Evolutionary conservation across 1,284 basidiomycete genomes (phyloP).

Genomic region (Stygiomarasmius scandens): DNA sequence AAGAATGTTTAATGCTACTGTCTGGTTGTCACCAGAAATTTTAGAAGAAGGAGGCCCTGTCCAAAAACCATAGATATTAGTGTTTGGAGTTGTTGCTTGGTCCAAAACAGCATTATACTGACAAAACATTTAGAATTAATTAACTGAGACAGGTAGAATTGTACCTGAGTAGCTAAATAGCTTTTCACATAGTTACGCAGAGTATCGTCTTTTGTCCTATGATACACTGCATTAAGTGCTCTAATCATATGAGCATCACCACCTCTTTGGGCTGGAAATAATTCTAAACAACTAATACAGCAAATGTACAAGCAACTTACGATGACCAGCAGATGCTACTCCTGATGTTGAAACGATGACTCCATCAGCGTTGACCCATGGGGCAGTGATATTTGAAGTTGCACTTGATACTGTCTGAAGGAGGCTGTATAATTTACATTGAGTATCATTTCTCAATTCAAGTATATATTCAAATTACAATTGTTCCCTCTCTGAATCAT

Average conservation of each 20-base stretch:
- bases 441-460: too few species aligned
- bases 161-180: slow-evolving; percentile 14
- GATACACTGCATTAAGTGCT: slow-evolving; percentile 9
- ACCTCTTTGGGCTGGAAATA: not conserved
- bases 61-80: slow-evolving; percentile 17
- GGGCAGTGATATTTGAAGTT: not conserved
- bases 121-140: not conserved
- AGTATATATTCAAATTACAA: not conserved
- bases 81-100: slow-evolving; percentile 4
- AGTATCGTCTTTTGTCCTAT: slow-evolving; percentile 9
- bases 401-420: slow-evolving; percentile 6
- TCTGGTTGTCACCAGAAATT: slow-evolving; percentile 8
- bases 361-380: slow-evolving; percentile 7
- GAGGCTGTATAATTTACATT: not conserved
- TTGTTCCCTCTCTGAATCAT: not conserved
- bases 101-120: slow-evolving; percentile 17
- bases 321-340: too few species aligned
- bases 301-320: too few species aligned
- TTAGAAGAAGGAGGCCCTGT: slow-evolving; percentile 10
- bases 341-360: slow-evolving; percentile 6
- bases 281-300: too few species aligned
- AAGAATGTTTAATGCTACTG: slow-evolving; percentile 10
- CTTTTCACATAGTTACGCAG: slow-evolving; percentile 5
- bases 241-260: slow-evolving; percentile 5
- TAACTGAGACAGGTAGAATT: too few species aligned